Conservation (phyloP, 1,284 basidiomycete genomes). For the Tranzscheliella williamsii region DNA sequence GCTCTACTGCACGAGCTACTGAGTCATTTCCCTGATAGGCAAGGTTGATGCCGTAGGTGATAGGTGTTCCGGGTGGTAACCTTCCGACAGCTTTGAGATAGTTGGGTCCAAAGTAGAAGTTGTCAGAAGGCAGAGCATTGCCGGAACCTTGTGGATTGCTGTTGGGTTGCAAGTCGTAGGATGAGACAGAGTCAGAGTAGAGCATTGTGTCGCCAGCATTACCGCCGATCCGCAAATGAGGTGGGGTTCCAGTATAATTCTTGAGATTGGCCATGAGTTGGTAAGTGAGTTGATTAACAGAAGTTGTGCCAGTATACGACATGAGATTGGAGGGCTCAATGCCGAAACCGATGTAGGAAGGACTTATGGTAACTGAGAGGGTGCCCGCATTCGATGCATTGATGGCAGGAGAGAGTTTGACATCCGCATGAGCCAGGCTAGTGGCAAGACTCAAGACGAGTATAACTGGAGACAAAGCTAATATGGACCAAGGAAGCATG, state of each 20-base stretch:
- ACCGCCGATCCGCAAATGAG: conserved; percentile 45
- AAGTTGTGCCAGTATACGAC: conserved; percentile 33
- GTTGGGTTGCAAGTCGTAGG: conserved; percentile 16
- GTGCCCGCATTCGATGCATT: conserved; percentile 12
- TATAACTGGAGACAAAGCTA: too few species aligned
- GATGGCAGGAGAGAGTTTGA: conserved; percentile 19
- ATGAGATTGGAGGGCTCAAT: conserved; percentile 48
- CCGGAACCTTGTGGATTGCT: conserved; percentile 20
- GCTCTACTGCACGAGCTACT: conserved; percentile 17
- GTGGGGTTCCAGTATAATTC: conserved; percentile 44
- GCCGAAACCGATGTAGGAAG: conserved; percentile 46
- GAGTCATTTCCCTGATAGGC: conserved; percentile 37
- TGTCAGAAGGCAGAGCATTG: conserved; percentile 13
- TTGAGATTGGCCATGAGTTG: conserved; percentile 44
- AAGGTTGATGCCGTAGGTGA: conserved; percentile 49
- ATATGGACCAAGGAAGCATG: too few species aligned
- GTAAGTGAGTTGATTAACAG: conserved; percentile 38
- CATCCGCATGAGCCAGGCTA: conserved; percentile 14
- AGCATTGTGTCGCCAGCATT: conserved; percentile 46
- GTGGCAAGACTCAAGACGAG: too few species aligned
- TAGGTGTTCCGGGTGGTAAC: conserved; percentile 36
- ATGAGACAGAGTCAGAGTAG: conserved; percentile 15
- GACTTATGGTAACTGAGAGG: conserved; percentile 37
- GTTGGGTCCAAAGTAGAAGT: conserved; percentile 26
- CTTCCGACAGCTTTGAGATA: conserved; percentile 35